Evolutionary conservation across 345 rosid species (phyloP).

Genomic region (Melaleuca quinquenervia): DNA sequence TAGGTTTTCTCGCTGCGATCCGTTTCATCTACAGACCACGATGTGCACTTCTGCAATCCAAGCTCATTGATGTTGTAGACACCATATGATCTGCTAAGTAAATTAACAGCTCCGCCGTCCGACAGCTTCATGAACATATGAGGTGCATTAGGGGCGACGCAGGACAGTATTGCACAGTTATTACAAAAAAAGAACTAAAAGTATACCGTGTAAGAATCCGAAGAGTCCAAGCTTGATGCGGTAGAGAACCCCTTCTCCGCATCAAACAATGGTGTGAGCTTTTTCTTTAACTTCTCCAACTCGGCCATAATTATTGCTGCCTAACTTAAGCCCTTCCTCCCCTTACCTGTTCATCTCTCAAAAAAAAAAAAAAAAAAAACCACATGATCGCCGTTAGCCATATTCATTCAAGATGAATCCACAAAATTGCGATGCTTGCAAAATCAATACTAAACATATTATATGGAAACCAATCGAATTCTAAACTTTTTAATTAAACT

Average conservation of each 20-base stretch:
- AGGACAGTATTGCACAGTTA: neutral
- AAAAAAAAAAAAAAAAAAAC: neutral
- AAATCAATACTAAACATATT: neutral
- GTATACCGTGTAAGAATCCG: constrained; percentile 64
- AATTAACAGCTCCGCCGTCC: constrained; percentile 86
- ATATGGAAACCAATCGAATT: neutral
- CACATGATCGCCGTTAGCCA: neutral
- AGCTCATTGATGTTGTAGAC: constrained; percentile 82
- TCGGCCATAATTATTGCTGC: constrained; percentile 49
- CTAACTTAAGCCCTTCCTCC: neutral
- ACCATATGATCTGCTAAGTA: constrained; percentile 94
- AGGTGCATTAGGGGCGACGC: neutral
- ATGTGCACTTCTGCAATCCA: constrained; percentile 76
- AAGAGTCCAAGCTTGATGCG: constrained; percentile 55
- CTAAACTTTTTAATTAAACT: neutral
- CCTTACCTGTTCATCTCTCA: neutral
- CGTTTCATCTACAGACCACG: constrained; percentile 42
- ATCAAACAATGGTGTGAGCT: constrained; percentile 83
- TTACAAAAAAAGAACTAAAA: neutral
- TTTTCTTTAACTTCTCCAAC: constrained; percentile 76
- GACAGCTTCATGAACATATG: constrained; percentile 41
- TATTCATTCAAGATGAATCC: neutral
- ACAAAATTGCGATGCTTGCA: neutral
- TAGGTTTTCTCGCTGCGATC: constrained; percentile 65
- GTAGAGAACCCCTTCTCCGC: constrained; percentile 83